phyloP scores from a whole-genome alignment of 106 monocot species.

The Dendrobium huoshanense region DNA sequence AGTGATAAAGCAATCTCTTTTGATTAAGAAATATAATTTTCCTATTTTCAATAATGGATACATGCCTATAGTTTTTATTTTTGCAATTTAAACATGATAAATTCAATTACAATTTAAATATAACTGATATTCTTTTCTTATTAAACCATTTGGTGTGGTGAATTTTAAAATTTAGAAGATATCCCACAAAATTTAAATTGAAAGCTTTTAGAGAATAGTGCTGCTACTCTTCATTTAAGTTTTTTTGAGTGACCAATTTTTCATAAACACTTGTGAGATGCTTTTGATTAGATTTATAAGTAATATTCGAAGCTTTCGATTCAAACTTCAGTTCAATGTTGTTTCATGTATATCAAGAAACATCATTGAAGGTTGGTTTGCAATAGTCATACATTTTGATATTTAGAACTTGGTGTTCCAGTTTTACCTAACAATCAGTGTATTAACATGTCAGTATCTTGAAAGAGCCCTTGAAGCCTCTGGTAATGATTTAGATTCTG shows the following conservation, averaged over 20 bases:
- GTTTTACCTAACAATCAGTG: not conserved
- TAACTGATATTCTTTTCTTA: too few species aligned
- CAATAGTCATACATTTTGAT: not conserved
- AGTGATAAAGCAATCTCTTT: too few species aligned
- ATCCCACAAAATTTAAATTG: not conserved
- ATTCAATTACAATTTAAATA: too few species aligned
- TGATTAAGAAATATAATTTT: too few species aligned
- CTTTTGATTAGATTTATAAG: not conserved
- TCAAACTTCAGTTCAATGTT: not conserved
- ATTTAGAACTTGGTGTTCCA: not conserved
- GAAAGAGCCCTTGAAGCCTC: constrained; percentile 10
- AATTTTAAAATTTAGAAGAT: not conserved
- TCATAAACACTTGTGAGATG: not conserved
- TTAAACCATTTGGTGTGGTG: not conserved
- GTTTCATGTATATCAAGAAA: not conserved
- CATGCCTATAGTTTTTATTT: too few species aligned
- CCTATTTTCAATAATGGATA: too few species aligned
- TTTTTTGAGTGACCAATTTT: not conserved
- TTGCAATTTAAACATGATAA: too few species aligned
- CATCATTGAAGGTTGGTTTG: not conserved
- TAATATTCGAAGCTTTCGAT: not conserved
- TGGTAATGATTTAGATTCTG: constrained; percentile 5
- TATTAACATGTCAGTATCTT: constrained; percentile 1
- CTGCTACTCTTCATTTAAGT: not conserved
- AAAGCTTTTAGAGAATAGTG: not conserved